Conservation (phyloP, 1,284 basidiomycete species). For the Boletus austroedulis region DNA sequence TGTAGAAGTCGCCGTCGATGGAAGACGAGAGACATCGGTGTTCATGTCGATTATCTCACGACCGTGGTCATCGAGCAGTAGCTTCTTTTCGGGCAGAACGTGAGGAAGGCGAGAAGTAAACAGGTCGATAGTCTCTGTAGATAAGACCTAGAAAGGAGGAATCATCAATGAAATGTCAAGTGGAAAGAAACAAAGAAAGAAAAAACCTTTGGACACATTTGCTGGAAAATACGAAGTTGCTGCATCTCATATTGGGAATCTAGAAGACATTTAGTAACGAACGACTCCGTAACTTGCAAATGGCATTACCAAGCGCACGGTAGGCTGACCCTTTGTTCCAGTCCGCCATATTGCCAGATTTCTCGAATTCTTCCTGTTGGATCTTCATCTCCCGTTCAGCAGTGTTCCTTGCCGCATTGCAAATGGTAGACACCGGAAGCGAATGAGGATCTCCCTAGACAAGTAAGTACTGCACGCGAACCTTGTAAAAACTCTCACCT, state of each 20-base stretch:
- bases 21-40: slow-evolving; percentile 61
- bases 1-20: too few relatives aligned
- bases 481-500: slow-evolving; percentile 43
- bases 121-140: slow-evolving; percentile 84
- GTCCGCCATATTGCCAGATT: slow-evolving; percentile 91
- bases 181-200: too few relatives aligned
- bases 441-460: slow-evolving; percentile 51
- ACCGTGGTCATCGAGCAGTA: slow-evolving; percentile 77
- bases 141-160: slow-evolving; percentile 59
- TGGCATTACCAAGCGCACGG: slow-evolving; percentile 68
- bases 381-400: slow-evolving; percentile 74
- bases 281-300: background rate
- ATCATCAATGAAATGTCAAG: background rate
- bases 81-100: slow-evolving; percentile 80
- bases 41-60: slow-evolving; percentile 85
- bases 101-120: slow-evolving; percentile 95
- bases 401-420: slow-evolving; percentile 68
- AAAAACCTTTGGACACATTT: slow-evolving; percentile 81
- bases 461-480: background rate
- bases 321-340: slow-evolving; percentile 83
- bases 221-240: slow-evolving; percentile 84
- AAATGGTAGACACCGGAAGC: slow-evolving; percentile 62
- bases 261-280: slow-evolving; percentile 31
- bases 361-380: slow-evolving; percentile 80
- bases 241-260: slow-evolving; percentile 87